Evolutionary conservation across 2,329 filamentous ascomycete species (phyloP).

Genomic region (Curvularia hawaiiensis): DNA sequence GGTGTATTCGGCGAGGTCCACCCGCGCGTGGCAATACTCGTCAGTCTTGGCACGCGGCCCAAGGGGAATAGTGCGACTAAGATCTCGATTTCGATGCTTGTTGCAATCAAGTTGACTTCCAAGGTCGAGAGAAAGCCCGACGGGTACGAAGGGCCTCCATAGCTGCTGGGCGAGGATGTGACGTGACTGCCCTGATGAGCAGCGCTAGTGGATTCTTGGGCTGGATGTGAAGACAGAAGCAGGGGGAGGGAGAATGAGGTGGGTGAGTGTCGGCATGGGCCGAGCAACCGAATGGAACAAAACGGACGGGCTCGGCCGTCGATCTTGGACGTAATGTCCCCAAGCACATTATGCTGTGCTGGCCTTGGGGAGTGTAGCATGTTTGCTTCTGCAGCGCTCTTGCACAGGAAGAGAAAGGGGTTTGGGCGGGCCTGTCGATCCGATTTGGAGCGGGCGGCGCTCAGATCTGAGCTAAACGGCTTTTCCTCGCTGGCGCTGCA

Average conservation of each 20-base stretch:
- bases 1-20: slow-evolving; percentile 39
- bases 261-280: slow-evolving; percentile 9
- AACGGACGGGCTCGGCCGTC: slow-evolving; percentile 9
- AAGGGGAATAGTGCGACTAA: slow-evolving; percentile 27
- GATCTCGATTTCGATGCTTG: slow-evolving; percentile 16
- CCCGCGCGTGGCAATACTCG: slow-evolving; percentile 18
- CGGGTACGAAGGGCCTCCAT: not conserved
- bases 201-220: slow-evolving; percentile 2
- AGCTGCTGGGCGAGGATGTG: not conserved
- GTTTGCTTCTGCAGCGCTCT: slow-evolving; percentile 25
- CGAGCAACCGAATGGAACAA: not conserved
- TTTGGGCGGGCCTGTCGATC: slow-evolving; percentile 38
- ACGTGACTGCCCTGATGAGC: slow-evolving; percentile 15
- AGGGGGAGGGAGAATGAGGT: not conserved
- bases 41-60: slow-evolving; percentile 26
- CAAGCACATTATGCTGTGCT: slow-evolving; percentile 14
- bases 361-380: not conserved
- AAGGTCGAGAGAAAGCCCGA: not conserved
- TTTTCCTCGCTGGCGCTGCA: slow-evolving; percentile 37
- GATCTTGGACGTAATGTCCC: slow-evolving; percentile 9
- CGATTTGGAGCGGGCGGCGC: slow-evolving; percentile 35
- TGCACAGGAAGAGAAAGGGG: slow-evolving; percentile 24
- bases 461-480: slow-evolving; percentile 44
- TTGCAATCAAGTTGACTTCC: not conserved
- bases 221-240: not conserved